A percentile compares a stretch with the other conserved stretches of the same genome.
These are phyloP conservation scores for Carallia pectinifolia DNA, from an alignment of 345 rosid species.

Conservation along the genomic window DNA sequence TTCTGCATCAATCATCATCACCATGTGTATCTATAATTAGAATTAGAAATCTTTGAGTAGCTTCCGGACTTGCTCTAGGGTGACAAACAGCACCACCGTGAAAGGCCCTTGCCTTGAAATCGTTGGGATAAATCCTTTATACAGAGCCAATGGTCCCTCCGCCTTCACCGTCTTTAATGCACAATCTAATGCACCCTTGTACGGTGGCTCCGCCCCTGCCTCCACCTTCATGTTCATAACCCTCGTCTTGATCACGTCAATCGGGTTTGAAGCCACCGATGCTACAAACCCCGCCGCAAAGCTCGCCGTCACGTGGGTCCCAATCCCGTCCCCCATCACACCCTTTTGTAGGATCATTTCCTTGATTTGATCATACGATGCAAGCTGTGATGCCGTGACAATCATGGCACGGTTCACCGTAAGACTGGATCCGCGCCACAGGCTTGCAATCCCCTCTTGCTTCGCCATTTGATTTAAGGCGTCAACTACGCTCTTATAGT, in stretches of 20 bases:
- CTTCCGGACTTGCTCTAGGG: slow-evolving; percentile 20
- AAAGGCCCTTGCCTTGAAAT: slow-evolving; percentile 28
- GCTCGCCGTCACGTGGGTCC: slow-evolving; percentile 17
- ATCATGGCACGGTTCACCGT: slow-evolving; percentile 19
- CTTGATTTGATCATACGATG: slow-evolving; percentile 17
- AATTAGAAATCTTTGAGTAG: slow-evolving; percentile 11
- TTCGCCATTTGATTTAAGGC: slow-evolving; percentile 21
- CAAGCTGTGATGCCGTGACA: slow-evolving; percentile 20
- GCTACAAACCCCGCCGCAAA: slow-evolving; percentile 20
- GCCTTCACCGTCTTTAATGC: slow-evolving; percentile 15
- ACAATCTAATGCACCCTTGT: slow-evolving; percentile 22
- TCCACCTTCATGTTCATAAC: slow-evolving; percentile 25
- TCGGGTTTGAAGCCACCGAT: slow-evolving; percentile 20
- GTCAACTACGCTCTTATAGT: slow-evolving; percentile 19
- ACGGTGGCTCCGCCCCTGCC: slow-evolving; percentile 18
- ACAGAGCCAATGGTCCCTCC: slow-evolving; percentile 16
- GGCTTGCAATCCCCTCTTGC: slow-evolving; percentile 15
- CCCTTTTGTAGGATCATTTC: slow-evolving; percentile 17
- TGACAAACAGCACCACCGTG: slow-evolving; percentile 20
- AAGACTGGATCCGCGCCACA: slow-evolving; percentile 13
- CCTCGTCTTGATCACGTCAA: slow-evolving; percentile 25
- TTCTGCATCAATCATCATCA: not conserved
- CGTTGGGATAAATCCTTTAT: slow-evolving; percentile 22
- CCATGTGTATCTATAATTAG: too few species aligned
- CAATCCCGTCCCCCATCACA: slow-evolving; percentile 17